Conservation (phyloP, 495 filamentous ascomycete species). For the Aspergillus cavernicola region DNA sequence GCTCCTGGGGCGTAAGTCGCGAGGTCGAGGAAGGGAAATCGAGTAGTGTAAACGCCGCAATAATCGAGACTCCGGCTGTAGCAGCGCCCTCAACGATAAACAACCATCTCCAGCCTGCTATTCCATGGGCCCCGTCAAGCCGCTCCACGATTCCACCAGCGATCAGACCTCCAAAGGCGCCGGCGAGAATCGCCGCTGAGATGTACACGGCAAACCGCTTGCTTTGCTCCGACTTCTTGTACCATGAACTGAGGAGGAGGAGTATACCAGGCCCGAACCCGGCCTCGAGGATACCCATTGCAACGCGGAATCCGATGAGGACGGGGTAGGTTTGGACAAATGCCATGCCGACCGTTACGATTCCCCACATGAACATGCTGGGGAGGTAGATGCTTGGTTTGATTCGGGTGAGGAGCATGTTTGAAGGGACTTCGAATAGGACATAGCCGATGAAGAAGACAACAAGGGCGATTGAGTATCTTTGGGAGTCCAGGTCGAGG, state of each 20-base stretch:
- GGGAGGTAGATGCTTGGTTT: slow-evolving; percentile 35
- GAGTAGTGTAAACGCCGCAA: slow-evolving; percentile 15
- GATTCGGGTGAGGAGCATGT: slow-evolving; percentile 32
- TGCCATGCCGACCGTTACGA: slow-evolving; percentile 29
- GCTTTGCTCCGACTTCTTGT: slow-evolving; percentile 40
- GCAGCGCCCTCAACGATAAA: slow-evolving; percentile 32
- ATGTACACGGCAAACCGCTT: slow-evolving; percentile 39
- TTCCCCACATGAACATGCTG: slow-evolving; percentile 37
- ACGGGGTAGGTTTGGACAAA: slow-evolving; percentile 34
- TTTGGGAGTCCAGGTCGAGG: slow-evolving; percentile 22
- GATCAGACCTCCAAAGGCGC: slow-evolving; percentile 44
- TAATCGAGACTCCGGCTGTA: slow-evolving; percentile 18
- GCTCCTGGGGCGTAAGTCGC: slow-evolving; percentile 22
- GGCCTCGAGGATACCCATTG: slow-evolving; percentile 38
- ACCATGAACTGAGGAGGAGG: slow-evolving; percentile 45
- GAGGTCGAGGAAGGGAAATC: slow-evolving; percentile 26
- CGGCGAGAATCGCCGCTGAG: slow-evolving; percentile 36
- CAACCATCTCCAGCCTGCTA: slow-evolving; percentile 46
- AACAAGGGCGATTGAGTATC: slow-evolving; percentile 24
- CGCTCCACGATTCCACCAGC: slow-evolving; percentile 37
- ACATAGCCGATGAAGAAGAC: slow-evolving; percentile 46
- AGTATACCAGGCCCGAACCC: slow-evolving; percentile 40
- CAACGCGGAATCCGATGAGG: slow-evolving; percentile 32
- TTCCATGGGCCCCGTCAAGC: slow-evolving; percentile 34
- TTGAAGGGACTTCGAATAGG: slow-evolving; percentile 42